phyloP scores from a whole-genome alignment of 345 rosid species.

The Stellera chamaejasme region DNA sequence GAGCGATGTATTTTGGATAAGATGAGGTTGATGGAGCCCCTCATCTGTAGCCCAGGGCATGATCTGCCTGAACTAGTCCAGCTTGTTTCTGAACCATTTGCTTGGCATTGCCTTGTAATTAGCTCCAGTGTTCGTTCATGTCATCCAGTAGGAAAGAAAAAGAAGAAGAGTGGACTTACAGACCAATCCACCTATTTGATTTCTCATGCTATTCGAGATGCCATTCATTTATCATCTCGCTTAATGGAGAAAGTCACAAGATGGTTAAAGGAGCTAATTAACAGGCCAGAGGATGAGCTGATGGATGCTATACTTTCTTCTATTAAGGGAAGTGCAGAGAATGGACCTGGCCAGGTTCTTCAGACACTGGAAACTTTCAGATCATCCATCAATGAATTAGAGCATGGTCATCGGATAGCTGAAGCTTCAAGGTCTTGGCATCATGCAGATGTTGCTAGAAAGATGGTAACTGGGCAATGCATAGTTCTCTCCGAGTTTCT shows the following conservation, averaged over 20 bases:
- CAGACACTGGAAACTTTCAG: constrained; percentile 34
- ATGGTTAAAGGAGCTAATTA: constrained; percentile 40
- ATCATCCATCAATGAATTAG: constrained; percentile 32
- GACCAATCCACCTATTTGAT: constrained; percentile 40
- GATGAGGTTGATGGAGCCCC: constrained; percentile 38
- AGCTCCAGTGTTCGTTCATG: constrained; percentile 64
- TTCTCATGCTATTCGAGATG: constrained; percentile 36
- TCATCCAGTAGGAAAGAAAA: constrained; percentile 85
- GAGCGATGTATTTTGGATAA: constrained; percentile 44
- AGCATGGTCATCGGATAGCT: constrained; percentile 51
- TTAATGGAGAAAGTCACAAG: constrained; percentile 45
- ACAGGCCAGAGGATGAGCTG: constrained; percentile 44
- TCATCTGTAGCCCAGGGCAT: constrained; percentile 28
- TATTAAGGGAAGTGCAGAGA: constrained; percentile 27
- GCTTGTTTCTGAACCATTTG: constrained; percentile 76
- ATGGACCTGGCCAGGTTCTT: constrained; percentile 63
- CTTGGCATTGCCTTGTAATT: constrained; percentile 75
- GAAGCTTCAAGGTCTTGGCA: constrained; percentile 59
- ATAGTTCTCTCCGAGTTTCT: constrained; percentile 38
- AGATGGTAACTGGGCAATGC: constrained; percentile 38
- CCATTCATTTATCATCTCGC: constrained; percentile 32
- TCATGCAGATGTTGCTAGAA: constrained; percentile 43
- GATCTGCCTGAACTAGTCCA: constrained; percentile 52
- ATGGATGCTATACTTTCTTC: constrained; percentile 42
- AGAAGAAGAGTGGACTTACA: constrained; percentile 59